A percentile compares a stretch with the other conserved stretches of the same genome.
phyloP scores from a whole-genome alignment of 768 basidiomycete genomes.

The Clitopilus hobsonii region DNA sequence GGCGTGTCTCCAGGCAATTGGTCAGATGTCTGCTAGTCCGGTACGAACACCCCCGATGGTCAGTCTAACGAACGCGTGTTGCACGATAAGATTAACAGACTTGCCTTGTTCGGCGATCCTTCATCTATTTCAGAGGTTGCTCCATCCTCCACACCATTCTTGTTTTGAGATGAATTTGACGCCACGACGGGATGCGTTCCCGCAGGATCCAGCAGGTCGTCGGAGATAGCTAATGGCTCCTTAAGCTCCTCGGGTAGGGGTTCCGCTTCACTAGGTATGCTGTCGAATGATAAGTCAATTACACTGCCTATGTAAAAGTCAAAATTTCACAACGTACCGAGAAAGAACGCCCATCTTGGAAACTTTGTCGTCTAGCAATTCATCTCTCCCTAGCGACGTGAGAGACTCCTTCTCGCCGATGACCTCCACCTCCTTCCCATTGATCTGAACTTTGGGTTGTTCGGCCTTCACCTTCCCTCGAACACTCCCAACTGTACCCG shows the following conservation, averaged over 20 bases:
- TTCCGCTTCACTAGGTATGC: slow-evolving; percentile 53
- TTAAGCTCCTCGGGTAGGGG: slow-evolving; percentile 57
- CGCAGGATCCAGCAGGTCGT: slow-evolving; percentile 47
- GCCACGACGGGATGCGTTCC: slow-evolving; percentile 15
- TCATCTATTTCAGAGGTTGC: slow-evolving; percentile 16
- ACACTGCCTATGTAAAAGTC: slow-evolving; percentile 3
- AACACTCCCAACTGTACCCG: slow-evolving; percentile 16
- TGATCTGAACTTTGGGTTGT: slow-evolving; percentile 31
- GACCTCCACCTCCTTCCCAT: slow-evolving; percentile 53
- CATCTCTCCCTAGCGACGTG: slow-evolving; percentile 67
- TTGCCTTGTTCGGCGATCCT: slow-evolving; percentile 23
- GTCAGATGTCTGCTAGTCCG: slow-evolving; percentile 13
- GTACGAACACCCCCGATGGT: background rate
- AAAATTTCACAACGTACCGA: slow-evolving; percentile 40
- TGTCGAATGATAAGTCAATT: slow-evolving; percentile 17
- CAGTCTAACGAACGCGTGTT: slow-evolving; percentile 1
- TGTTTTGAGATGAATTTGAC: background rate
- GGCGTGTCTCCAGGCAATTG: slow-evolving; percentile 8
- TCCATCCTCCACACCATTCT: slow-evolving; percentile 10
- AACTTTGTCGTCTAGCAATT: slow-evolving; percentile 68
- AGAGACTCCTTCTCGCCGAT: slow-evolving; percentile 74
- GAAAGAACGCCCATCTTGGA: slow-evolving; percentile 63
- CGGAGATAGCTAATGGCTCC: slow-evolving; percentile 55
- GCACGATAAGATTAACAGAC: slow-evolving; percentile 15
- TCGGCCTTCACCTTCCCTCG: slow-evolving; percentile 24